phyloP scores from a whole-genome alignment of 2,329 filamentous ascomycete genomes.

The Paracamarosporium sp. region DNA sequence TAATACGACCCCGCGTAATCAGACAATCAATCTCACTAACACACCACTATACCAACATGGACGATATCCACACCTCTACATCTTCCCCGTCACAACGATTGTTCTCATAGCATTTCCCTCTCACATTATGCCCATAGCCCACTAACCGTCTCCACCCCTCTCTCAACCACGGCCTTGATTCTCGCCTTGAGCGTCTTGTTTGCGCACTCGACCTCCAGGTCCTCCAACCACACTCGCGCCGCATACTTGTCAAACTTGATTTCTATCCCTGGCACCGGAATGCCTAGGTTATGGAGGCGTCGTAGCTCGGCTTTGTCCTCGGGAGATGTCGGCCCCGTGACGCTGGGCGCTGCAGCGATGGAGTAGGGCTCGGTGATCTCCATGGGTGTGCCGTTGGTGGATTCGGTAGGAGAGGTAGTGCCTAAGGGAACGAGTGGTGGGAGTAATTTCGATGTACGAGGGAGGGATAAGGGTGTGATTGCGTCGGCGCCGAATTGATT shows the following conservation, averaged over 20 bases:
- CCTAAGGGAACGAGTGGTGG: constrained; percentile 4
- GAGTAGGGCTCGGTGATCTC: constrained; percentile 14
- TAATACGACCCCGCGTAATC: background rate
- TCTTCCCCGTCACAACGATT: background rate
- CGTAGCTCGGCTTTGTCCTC: constrained; percentile 66
- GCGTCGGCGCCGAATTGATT: constrained; percentile 90
- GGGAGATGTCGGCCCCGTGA: background rate
- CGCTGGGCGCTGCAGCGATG: constrained; percentile 5
- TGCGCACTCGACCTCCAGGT: constrained; percentile 84
- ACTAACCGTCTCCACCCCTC: constrained; percentile 81
- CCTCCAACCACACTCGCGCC: constrained; percentile 90
- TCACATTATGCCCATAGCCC: constrained; percentile 40
- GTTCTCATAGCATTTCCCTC: no score
- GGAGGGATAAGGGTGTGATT: constrained; percentile 76
- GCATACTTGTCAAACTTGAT: constrained; percentile 88
- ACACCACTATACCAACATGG: background rate
- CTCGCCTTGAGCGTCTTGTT: constrained; percentile 82
- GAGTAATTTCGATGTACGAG: constrained; percentile 57
- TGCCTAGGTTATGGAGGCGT: constrained; percentile 80
- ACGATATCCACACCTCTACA: background rate
- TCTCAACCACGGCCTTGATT: constrained; percentile 86
- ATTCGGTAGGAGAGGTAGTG: constrained; percentile 1
- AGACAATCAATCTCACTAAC: background rate
- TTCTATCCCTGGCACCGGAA: constrained; percentile 87
- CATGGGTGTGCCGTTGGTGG: constrained; percentile 2